These are phyloP conservation scores for Geosiphon pyriformis DNA, from an alignment of 192 early-diverging fungal species.

Conservation along the genomic window DNA sequence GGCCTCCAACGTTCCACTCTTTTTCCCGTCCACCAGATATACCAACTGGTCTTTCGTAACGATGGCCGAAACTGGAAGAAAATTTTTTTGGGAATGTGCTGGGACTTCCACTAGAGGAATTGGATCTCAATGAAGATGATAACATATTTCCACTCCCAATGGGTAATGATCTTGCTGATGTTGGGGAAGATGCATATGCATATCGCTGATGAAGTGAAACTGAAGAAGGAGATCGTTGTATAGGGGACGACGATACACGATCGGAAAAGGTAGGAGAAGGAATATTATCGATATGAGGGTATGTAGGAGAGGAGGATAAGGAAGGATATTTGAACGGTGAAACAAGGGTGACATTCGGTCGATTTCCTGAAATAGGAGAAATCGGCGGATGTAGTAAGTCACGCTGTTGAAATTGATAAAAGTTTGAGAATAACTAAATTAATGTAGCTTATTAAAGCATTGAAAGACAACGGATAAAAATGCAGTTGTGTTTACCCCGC, in stretches of 20 bases:
- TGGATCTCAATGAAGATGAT: slow-evolving; percentile 35
- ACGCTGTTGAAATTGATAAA: slow-evolving; percentile 22
- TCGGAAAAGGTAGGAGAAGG: slow-evolving; percentile 26
- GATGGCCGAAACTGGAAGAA: slow-evolving; percentile 37
- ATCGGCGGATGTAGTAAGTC: slow-evolving; percentile 22
- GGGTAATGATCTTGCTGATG: slow-evolving; percentile 7
- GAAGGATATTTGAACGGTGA: slow-evolving; percentile 40
- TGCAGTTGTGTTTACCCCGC: not conserved
- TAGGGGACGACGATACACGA: slow-evolving; percentile 33
- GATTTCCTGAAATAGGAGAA: slow-evolving; percentile 23
- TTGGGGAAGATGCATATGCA: slow-evolving; percentile 10
- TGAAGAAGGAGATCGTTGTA: slow-evolving; percentile 32
- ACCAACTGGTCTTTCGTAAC: slow-evolving; percentile 28
- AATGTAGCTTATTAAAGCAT: slow-evolving; percentile 1
- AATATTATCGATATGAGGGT: slow-evolving; percentile 25
- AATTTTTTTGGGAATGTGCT: slow-evolving; percentile 29
- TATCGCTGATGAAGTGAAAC: slow-evolving; percentile 21
- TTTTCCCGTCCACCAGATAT: not conserved
- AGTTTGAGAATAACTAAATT: not conserved
- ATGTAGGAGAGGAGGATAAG: slow-evolving; percentile 34
- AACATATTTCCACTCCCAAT: slow-evolving; percentile 16
- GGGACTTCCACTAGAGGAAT: slow-evolving; percentile 28
- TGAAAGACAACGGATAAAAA: not conserved
- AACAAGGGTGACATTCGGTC: slow-evolving; percentile 19
- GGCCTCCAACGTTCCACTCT: slow-evolving; percentile 12